Evolutionary conservation across 2,329 filamentous ascomycete genomes (phyloP), one percentile per base, ranked within the genome.

Genomic region (Beauveria sp.): DNA sequence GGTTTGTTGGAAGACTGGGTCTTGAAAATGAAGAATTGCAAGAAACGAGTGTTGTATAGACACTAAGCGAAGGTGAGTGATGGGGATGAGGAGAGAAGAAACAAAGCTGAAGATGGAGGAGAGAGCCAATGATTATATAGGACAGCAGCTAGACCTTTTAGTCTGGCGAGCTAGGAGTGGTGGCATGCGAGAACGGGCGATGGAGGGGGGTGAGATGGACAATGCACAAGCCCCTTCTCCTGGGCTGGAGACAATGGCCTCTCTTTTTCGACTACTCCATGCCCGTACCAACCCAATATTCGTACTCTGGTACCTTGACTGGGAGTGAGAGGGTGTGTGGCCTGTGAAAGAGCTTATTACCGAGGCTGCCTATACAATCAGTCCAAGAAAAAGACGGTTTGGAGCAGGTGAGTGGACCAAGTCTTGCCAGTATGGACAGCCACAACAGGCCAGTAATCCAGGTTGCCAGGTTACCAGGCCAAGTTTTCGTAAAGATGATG

Each of bases 41-140:
- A 54, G 57, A 54, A 58, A 61, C 54, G 60, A 61, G 47, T 61
- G 60, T 58, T 57, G 47, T 58, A 30, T 58, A 61, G 46, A 61
- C 46, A 52, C 53, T 56, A 52, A 61, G 54, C 46, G 53, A 57
- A 58, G 54, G 54, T 56, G 47, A 54, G 46, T 54, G 41, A 37
- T 61, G 40, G 47, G 59, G 60, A 61, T 57, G 54, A 44, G 47
- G 47, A 61, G 40, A 46, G 26, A 34, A 46, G 40, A 40, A 54
- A 48, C 7, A 46, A 34, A 44, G 14, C 18, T 1, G 16, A n/a
- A 18, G 20, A 7, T 28, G 51, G 9, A 22, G 60, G 48, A 47
- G 54, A 44, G 26, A 28, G 26, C 12, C 46, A 40, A 37, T 16
- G 40, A 28, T 41, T 61, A 61, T 58, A 61, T 61, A 58, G 53